phyloP scores from a whole-genome alignment of 805 yeast species.

The Kodamaea kakaduensis region DNA sequence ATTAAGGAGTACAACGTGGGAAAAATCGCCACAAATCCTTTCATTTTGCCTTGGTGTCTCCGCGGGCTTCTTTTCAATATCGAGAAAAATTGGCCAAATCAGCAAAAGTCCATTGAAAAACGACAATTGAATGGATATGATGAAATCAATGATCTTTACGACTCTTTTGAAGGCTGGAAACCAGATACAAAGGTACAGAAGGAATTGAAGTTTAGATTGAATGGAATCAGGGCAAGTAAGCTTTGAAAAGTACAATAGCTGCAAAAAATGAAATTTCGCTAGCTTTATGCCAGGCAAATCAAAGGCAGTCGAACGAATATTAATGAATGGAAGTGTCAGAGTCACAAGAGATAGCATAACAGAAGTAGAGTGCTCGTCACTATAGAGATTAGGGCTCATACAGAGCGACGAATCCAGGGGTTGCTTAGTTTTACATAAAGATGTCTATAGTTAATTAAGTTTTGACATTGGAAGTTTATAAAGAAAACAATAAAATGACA shows the following conservation, averaged over 20 bases:
- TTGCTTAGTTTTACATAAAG: too few species aligned
- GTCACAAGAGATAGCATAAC: too few species aligned
- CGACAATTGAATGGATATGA: slow-evolving; percentile 35
- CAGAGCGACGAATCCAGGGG: too few species aligned
- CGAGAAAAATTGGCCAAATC: slow-evolving; percentile 44
- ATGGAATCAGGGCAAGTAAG: slow-evolving; percentile 46
- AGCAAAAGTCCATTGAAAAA: slow-evolving; percentile 22
- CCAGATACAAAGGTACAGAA: slow-evolving; percentile 80
- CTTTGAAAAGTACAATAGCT: slow-evolving; percentile 20
- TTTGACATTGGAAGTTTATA: too few species aligned
- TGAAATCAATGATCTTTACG: slow-evolving; percentile 58
- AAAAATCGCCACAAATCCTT: slow-evolving; percentile 73
- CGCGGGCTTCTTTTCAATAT: slow-evolving; percentile 73
- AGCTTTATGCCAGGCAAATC: too few species aligned
- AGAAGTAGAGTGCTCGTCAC: too few species aligned
- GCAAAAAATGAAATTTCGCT: too few species aligned
- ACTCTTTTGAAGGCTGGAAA: slow-evolving; percentile 78
- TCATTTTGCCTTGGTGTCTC: slow-evolving; percentile 87
- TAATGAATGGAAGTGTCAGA: too few species aligned
- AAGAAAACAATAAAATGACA: too few species aligned
- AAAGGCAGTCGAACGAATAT: too few species aligned
- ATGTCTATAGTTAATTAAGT: too few species aligned
- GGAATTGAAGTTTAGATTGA: slow-evolving; percentile 77
- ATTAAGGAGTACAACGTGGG: slow-evolving; percentile 55
- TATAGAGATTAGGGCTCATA: too few species aligned